Percentiles rank a stretch among this genome's conserved stretches.
Conservation (phyloP, 768 basidiomycete species). For the Tulasnella calospora region DNA sequence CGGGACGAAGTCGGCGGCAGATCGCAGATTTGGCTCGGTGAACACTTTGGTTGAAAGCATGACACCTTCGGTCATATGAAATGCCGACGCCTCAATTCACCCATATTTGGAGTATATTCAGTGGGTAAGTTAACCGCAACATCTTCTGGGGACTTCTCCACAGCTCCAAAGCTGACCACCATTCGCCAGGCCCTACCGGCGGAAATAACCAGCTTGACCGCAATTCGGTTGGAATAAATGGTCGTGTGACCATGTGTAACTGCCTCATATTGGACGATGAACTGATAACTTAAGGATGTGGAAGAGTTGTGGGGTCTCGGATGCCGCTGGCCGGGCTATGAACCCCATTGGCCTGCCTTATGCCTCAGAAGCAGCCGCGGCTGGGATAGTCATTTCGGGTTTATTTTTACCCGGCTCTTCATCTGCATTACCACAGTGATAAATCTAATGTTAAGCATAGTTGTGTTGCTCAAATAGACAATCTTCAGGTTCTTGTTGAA, state of each 20-base stretch:
- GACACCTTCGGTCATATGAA: neutral
- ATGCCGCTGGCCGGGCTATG: no score
- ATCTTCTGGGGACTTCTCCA: neutral
- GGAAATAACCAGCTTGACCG: neutral
- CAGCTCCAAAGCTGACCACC: neutral
- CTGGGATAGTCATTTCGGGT: no score
- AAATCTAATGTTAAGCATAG: no score
- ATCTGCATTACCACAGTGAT: no score
- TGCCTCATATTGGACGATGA: neutral
- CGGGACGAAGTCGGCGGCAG: constrained; percentile 4
- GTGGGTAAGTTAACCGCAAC: neutral
- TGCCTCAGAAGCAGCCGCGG: no score
- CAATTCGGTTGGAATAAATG: neutral
- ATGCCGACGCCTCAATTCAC: neutral
- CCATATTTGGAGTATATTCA: neutral
- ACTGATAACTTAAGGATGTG: neutral
- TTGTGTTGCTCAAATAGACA: no score
- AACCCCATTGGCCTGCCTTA: no score
- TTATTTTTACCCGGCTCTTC: no score
- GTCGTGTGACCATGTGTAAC: neutral
- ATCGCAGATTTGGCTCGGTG: neutral
- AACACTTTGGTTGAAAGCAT: neutral
- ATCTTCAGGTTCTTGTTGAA: no score
- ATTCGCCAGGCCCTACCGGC: neutral
- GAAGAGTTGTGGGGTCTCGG: neutral